These are phyloP conservation scores for Pedinophyceae sp. DNA, from an alignment of 139 green algal genomes.

Conservation along the genomic window DNA sequence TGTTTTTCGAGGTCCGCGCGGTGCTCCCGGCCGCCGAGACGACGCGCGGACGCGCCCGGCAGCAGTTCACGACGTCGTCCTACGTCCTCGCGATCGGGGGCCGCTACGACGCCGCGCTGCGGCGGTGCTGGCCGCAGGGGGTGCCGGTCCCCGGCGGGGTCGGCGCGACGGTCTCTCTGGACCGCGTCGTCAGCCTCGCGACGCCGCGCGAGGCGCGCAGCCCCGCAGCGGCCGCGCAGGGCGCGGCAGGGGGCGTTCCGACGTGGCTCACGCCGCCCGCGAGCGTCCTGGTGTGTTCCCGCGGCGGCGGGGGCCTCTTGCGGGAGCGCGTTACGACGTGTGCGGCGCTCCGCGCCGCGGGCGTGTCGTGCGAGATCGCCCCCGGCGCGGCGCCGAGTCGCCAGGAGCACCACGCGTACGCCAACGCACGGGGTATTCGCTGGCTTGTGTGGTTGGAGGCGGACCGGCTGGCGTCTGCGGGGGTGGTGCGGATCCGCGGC, in stretches of 20 bases:
- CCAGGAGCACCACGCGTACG: constrained; percentile 68
- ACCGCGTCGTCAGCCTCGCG: constrained; percentile 23
- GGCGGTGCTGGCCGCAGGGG: constrained; percentile 26
- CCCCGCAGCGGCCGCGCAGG: neutral
- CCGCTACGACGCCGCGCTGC: constrained; percentile 52
- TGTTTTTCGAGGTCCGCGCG: too few species aligned
- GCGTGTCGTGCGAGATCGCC: constrained; percentile 49
- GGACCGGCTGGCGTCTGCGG: neutral
- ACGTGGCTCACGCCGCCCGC: too few species aligned
- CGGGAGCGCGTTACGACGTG: constrained; percentile 43
- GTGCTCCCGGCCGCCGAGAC: too few species aligned
- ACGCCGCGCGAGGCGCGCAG: constrained; percentile 8
- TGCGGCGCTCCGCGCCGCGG: constrained; percentile 39
- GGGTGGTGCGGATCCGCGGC: too few species aligned
- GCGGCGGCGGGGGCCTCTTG: constrained; percentile 50
- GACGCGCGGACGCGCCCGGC: too few species aligned
- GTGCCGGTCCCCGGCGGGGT: constrained; percentile 20
- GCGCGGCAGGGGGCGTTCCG: too few species aligned
- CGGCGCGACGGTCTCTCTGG: constrained; percentile 45
- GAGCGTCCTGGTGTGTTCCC: constrained; percentile 59
- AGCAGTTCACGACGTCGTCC: neutral
- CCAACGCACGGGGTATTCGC: constrained; percentile 27
- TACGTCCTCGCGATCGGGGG: constrained; percentile 15
- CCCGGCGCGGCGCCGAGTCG: constrained; percentile 29
- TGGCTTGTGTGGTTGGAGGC: constrained; percentile 59